These are phyloP conservation scores for Penicillium waksmanii DNA, from an alignment of 495 filamentous ascomycete genomes.

Conservation along the genomic window DNA sequence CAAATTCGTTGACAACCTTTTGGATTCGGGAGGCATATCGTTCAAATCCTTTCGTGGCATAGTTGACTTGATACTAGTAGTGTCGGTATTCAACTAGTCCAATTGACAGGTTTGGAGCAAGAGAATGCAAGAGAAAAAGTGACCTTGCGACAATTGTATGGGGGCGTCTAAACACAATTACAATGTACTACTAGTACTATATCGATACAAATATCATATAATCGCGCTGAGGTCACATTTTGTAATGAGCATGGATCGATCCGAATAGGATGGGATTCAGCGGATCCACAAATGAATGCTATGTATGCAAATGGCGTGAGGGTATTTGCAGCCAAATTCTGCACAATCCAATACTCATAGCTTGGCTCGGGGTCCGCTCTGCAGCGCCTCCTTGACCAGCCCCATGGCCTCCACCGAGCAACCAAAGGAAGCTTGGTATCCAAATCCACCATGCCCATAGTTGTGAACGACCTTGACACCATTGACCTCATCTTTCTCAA, in stretches of 20 bases:
- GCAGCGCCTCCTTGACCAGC: constrained; percentile 68
- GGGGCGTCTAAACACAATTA: too few relatives aligned
- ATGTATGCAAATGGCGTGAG: background rate
- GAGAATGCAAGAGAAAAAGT: background rate
- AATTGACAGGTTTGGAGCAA: too few relatives aligned
- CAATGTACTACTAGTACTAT: too few relatives aligned
- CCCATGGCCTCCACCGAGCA: constrained; percentile 70
- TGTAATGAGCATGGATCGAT: background rate
- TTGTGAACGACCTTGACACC: constrained; percentile 87
- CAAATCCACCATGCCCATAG: constrained; percentile 95
- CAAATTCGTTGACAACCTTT: constrained; percentile 36
- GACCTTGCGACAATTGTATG: too few relatives aligned
- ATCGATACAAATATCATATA: background rate
- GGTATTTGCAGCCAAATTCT: background rate
- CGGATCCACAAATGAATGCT: background rate
- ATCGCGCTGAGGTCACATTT: background rate
- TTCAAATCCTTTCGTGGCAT: constrained; percentile 6
- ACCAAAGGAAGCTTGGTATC: constrained; percentile 86
- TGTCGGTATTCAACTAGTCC: background rate
- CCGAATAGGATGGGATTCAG: background rate
- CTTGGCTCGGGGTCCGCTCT: constrained; percentile 38
- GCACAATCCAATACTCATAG: constrained; percentile 24
- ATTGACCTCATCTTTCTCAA: constrained; percentile 78
- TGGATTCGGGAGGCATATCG: constrained; percentile 26
- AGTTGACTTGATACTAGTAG: background rate